phyloP scores from a whole-genome alignment of 176 grass and related monocot species.

The Poa annua region DNA sequence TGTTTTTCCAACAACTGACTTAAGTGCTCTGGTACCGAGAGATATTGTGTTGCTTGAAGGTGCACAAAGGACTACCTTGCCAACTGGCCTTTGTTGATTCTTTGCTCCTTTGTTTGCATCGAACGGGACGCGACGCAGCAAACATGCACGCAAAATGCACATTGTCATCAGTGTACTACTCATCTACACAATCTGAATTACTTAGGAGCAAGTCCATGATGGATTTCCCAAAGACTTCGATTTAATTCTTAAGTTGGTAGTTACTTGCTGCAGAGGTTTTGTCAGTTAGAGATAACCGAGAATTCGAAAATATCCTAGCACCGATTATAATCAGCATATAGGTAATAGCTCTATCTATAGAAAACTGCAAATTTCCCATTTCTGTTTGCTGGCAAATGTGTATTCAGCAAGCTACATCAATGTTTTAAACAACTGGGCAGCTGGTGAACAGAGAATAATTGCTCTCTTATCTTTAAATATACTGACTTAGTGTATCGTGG shows the following conservation, averaged over 20 bases:
- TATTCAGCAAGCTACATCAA: slow-evolving; percentile 31
- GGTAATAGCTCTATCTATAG: background rate
- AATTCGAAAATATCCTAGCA: too few species aligned
- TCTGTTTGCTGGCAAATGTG: slow-evolving; percentile 3
- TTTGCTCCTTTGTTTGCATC: slow-evolving; percentile 8
- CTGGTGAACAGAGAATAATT: slow-evolving; percentile 1
- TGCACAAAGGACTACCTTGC: slow-evolving; percentile 39
- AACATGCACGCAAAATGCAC: background rate
- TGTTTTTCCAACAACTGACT: background rate
- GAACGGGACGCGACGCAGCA: slow-evolving; percentile 34
- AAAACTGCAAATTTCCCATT: slow-evolving; percentile 34
- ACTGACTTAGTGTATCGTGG: slow-evolving; percentile 10
- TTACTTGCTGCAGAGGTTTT: too few species aligned
- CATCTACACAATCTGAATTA: too few species aligned
- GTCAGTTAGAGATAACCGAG: too few species aligned
- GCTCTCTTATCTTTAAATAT: background rate
- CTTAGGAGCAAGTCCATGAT: too few species aligned
- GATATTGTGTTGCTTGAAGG: slow-evolving; percentile 46
- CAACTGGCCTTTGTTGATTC: slow-evolving; percentile 3
- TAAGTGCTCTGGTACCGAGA: background rate
- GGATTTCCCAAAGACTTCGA: too few species aligned
- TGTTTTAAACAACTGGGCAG: slow-evolving; percentile 34
- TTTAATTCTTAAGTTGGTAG: too few species aligned
- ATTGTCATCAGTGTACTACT: background rate
- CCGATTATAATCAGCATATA: background rate